phyloP scores from a whole-genome alignment of 1,284 basidiomycete genomes.

The Jaminaea rosea region DNA sequence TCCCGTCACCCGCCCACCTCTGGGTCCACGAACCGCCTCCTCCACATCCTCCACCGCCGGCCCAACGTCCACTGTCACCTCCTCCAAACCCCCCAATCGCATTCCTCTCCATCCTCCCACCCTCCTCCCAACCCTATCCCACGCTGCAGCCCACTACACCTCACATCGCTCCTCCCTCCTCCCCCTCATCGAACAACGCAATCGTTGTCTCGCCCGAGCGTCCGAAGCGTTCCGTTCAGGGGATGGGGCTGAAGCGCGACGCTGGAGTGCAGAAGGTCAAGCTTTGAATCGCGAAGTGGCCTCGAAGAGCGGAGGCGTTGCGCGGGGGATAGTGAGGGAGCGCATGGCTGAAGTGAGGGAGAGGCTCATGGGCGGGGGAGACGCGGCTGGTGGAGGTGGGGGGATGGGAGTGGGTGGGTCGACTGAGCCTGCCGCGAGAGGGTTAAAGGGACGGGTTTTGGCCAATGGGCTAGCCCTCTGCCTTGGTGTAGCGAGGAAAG shows the following conservation, averaged over 20 bases:
- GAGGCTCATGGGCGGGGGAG: conserved; percentile 53
- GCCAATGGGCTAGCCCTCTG: conserved; percentile 60
- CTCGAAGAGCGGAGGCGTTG: conserved; percentile 77
- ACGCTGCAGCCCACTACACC: conserved; percentile 72
- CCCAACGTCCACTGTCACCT: conserved; percentile 13
- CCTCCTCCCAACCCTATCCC: conserved; percentile 72
- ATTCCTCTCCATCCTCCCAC: conserved; percentile 74
- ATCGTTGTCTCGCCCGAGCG: conserved; percentile 86
- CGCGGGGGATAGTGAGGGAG: conserved; percentile 69
- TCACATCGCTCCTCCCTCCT: conserved; percentile 72
- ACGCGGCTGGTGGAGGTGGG: conserved; percentile 8
- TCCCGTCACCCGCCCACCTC: background rate
- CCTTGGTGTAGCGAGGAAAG: conserved; percentile 47
- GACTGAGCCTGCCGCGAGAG: conserved; percentile 73
- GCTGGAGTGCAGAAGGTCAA: conserved; percentile 85
- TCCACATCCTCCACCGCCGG: conserved; percentile 12
- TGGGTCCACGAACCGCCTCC: background rate
- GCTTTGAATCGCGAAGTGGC: conserved; percentile 81
- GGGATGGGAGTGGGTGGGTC: no score
- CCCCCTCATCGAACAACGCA: conserved; percentile 81
- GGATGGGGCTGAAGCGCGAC: conserved; percentile 85
- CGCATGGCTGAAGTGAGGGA: conserved; percentile 61
- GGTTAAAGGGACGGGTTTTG: conserved; percentile 63
- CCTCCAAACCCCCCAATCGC: conserved; percentile 42
- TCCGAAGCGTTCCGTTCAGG: conserved; percentile 89